Evolutionary conservation across 2,329 filamentous ascomycete genomes (phyloP), one percentile per base, ranked within the genome.

Genomic region (Ceratocystis colombiana): DNA sequence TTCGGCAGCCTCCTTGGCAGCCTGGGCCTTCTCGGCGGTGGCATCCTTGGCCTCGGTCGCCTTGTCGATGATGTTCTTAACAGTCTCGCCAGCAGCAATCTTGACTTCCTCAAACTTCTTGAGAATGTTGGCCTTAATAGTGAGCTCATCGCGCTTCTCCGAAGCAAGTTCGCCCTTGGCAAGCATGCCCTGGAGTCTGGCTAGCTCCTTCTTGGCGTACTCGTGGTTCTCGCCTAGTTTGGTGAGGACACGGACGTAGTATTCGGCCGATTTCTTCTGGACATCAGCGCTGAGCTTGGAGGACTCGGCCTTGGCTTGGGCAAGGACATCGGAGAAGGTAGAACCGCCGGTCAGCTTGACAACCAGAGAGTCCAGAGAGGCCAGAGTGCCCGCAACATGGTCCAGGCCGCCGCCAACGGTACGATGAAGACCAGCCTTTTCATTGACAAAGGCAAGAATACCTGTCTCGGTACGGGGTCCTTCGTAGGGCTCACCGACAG

Each of bases 201-300:
- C 82, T 69, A 92, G 80, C 81, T 97, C 93, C 85, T 96, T 97
- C 74, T 84, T 79, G 62, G 86, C 90, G 73, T 90, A 96, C 64
- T 80, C 87, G 69, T 88, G 81, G 78, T 88, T 95, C 76, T 87
- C 81, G 74, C 79, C 81, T 70, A 94, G 79, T 85, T 96, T 97
- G 75, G 89, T 84, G 68, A 94, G 88, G 65, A 96, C 91, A 75
- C 89, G 90, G 75, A 94, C 81, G 76, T 99, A 97, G 84, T 99
- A 99, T 77, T 92, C 83, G 61, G 90, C 90, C 74, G 93, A 96
- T 80, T 89, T 90, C 76, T 87, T 76, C 76, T 84, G 79, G 12
- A 78, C 79, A 69, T 78, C 75, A 64, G 83, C 86, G 77, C 87
- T 84, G 64, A 94, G 75, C 64, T 77, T 79, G 71, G 82, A 81